A percentile compares a stretch with the other conserved stretches of the same genome.
phyloP scores from a whole-genome alignment of 2,329 filamentous ascomycete species.

The Diaporthe citrichinensis region DNA sequence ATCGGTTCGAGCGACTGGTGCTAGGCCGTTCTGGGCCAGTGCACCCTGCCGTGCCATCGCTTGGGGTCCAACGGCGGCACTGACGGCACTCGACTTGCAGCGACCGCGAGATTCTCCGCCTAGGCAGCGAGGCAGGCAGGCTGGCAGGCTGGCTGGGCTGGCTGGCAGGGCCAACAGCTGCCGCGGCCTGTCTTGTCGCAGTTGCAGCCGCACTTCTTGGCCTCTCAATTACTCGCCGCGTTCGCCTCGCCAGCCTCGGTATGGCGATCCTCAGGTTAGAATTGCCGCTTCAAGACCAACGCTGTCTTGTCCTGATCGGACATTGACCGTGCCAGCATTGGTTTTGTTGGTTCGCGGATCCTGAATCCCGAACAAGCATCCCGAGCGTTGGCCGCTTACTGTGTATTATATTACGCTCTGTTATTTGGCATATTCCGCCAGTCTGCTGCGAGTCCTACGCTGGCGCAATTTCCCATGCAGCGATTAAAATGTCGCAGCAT shows the following conservation, averaged over 20 bases:
- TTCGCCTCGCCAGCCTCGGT: conserved; percentile 16
- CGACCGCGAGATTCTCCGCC: conserved; percentile 28
- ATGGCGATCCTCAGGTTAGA: conserved; percentile 30
- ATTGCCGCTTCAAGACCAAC: conserved; percentile 29
- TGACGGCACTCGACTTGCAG: conserved; percentile 32
- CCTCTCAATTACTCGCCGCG: conserved; percentile 26
- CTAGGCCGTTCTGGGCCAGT: conserved; percentile 29
- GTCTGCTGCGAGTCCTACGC: conserved; percentile 1
- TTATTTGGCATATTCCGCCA: conserved; percentile 23
- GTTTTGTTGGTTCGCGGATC: conserved; percentile 25
- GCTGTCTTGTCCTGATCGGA: conserved; percentile 28
- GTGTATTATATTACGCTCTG: conserved; percentile 18
- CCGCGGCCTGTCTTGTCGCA: not conserved
- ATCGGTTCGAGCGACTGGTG: conserved; percentile 33
- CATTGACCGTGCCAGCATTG: conserved; percentile 37
- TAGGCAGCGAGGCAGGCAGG: not conserved
- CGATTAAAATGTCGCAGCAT: conserved; percentile 29
- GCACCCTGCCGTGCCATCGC: conserved; percentile 28
- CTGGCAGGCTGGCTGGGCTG: not conserved
- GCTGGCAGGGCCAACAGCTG: conserved; percentile 1
- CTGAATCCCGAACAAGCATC: conserved; percentile 23
- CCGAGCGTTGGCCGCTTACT: not conserved
- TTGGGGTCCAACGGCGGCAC: conserved; percentile 32
- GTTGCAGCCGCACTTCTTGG: conserved; percentile 20
- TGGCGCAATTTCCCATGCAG: conserved; percentile 36